Base-by-base conservation (phyloP, 305 asterid species). In the Caryopteris hybrid region DNA sequence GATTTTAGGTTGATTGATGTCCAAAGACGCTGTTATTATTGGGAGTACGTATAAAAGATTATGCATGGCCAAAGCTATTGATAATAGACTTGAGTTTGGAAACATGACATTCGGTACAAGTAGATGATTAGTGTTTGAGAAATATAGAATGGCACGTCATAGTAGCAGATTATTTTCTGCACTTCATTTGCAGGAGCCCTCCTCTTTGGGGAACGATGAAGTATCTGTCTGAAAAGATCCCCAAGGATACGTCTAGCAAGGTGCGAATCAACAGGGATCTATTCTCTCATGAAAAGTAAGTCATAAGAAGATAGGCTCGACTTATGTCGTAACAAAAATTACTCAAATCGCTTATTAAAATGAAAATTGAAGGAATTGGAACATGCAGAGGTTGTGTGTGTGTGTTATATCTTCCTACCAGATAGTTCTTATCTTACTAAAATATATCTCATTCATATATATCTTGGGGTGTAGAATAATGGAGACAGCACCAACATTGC, bases 151-250 rank as follows among this genome's bases (percentile, higher is more conserved):
- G n/a, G 2, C 33, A 27, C 5, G 5, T 27, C 33, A 27, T 27
- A 27, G 2, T 2, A 5, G 33, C 33, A 27, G 33, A 27, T 27
- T 2, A 27, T 36, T 36, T 36, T 10, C 11, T 38, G 43, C 13
- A 38, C 12, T 38, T 38, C 13, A 8, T 10, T 8, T 77, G 84
- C 87, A 91, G 99, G 86, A 89, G 81, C 52, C 95, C 99, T 47
- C 96, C 97, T 54, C 94, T 84, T 39, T 94, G 99, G 99, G 99
- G 98, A 69, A 91, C 96, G 41, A 91, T 94, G 94, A 94, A 94
- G 89, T 86, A 74, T 72, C 92, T 94, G 41, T 76, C 93, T 0
- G 98, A 94, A 79, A 94, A 94, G 81, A 94, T 94, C 69, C 98
- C 99, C 0, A 87, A 89, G 85, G 99, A 94, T 74, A 91, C 98